Percentiles rank a stretch among this genome's conserved stretches.
Conservation (phyloP, 805 yeast genomes). For the Wickerhamomyces subpelliculosus region DNA sequence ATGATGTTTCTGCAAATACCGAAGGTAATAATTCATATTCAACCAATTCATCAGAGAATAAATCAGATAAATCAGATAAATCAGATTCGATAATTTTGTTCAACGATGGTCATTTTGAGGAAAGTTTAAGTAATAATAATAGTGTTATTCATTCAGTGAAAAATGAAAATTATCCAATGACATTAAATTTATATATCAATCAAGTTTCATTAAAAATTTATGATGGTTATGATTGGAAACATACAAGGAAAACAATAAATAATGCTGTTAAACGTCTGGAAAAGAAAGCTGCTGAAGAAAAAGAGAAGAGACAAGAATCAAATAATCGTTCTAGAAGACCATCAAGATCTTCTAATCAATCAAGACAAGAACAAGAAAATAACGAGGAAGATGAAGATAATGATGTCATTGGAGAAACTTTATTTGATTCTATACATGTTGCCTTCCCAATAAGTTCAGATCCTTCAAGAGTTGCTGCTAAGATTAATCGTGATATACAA, state of each 20-base stretch:
- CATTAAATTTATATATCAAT: slow-evolving; percentile 23
- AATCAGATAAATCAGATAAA: slow-evolving; percentile 7
- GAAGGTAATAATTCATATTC: too few relatives aligned
- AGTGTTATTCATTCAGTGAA: background rate
- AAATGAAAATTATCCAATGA: slow-evolving; percentile 10
- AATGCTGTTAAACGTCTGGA: slow-evolving; percentile 63
- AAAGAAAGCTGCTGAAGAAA: slow-evolving; percentile 32
- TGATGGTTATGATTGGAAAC: slow-evolving; percentile 93
- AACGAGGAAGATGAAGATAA: slow-evolving; percentile 11
- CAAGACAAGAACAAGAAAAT: background rate
- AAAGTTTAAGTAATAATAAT: background rate
- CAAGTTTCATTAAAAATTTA: slow-evolving; percentile 43
- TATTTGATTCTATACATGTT: slow-evolving; percentile 77
- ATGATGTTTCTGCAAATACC: background rate
- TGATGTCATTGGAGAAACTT: slow-evolving; percentile 44
- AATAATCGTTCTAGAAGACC: slow-evolving; percentile 3
- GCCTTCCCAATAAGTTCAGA: slow-evolving; percentile 42
- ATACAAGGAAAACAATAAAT: slow-evolving; percentile 60
- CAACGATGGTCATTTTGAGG: slow-evolving; percentile 20
- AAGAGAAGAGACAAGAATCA: slow-evolving; percentile 13
- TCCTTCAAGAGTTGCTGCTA: slow-evolving; percentile 38
- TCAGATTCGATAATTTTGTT: slow-evolving; percentile 17
- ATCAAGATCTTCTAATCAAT: background rate
- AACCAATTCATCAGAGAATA: background rate
- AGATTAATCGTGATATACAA: slow-evolving; percentile 47